Conservation (phyloP, 139 green algal species). For the Closterium sp. region DNA sequence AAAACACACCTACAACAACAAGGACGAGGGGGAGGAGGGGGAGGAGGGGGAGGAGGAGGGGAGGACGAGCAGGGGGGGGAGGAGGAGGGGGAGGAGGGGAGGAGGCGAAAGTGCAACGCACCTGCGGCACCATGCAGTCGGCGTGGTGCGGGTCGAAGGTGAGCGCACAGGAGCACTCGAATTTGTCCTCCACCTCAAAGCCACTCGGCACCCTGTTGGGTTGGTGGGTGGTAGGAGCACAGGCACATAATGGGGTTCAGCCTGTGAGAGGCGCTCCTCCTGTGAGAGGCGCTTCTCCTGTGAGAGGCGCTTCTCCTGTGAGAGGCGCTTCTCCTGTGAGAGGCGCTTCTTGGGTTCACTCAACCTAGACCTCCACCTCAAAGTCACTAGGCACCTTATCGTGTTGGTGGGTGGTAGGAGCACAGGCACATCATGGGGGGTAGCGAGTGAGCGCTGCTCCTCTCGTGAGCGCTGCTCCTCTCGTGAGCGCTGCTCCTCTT, state of each 20-base stretch:
- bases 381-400: neutral
- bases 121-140: constrained; percentile 33
- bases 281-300: neutral
- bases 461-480: no score
- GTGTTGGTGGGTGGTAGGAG: neutral
- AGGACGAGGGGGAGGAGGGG: neutral
- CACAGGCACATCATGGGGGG: neutral
- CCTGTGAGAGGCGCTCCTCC: neutral
- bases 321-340: neutral
- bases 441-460: no score
- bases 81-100: neutral
- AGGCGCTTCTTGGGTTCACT: neutral
- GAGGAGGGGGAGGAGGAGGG: neutral
- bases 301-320: neutral
- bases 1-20: no score
- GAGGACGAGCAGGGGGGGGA: neutral
- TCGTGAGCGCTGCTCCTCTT: no score
- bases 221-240: neutral
- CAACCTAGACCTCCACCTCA: neutral
- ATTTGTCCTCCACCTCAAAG: neutral
- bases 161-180: constrained; percentile 21
- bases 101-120: neutral
- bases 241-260: no score
- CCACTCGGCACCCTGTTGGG: neutral
- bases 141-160: constrained; percentile 4